Conservation (phyloP, 2,329 filamentous ascomycete species). For the Colletotrichum eremochloae region DNA sequence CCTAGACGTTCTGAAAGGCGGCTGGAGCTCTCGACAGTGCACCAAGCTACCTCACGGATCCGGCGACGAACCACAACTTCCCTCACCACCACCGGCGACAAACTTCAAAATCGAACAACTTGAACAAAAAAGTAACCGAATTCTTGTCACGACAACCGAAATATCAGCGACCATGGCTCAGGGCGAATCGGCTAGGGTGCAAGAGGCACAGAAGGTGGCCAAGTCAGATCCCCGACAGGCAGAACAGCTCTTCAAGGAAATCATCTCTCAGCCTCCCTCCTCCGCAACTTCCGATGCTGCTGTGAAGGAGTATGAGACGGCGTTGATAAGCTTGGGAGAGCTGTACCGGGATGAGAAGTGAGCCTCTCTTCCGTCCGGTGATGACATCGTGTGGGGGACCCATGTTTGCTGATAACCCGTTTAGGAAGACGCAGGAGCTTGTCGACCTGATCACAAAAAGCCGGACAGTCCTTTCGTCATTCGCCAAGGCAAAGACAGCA, state of each 20-base stretch:
- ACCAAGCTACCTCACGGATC: slow-evolving; percentile 40
- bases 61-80: slow-evolving; percentile 30
- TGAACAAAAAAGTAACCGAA: slow-evolving; percentile 3
- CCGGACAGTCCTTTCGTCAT: slow-evolving; percentile 90
- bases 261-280: slow-evolving; percentile 87
- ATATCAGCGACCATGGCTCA: slow-evolving; percentile 62
- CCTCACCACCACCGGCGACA: slow-evolving; percentile 30
- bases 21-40: slow-evolving; percentile 40
- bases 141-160: not conserved
- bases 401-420: slow-evolving; percentile 35
- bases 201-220: slow-evolving; percentile 87
- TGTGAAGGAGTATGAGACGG: slow-evolving; percentile 90
- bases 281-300: slow-evolving; percentile 86
- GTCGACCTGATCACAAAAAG: slow-evolving; percentile 92
- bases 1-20: slow-evolving; percentile 37
- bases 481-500: slow-evolving; percentile 98
- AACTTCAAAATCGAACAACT: slow-evolving; percentile 10
- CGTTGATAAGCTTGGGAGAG: slow-evolving; percentile 89
- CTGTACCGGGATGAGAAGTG: slow-evolving; percentile 91
- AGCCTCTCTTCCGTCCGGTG: slow-evolving; percentile 49
- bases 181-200: slow-evolving; percentile 76
- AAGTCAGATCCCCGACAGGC: slow-evolving; percentile 87
- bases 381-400: slow-evolving; percentile 46
- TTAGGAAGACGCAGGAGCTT: slow-evolving; percentile 84
- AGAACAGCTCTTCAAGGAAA: slow-evolving; percentile 88